These are phyloP conservation scores for Blakeslea trispora DNA, from an alignment of 371 early-diverging fungal species.

Conservation along the genomic window DNA sequence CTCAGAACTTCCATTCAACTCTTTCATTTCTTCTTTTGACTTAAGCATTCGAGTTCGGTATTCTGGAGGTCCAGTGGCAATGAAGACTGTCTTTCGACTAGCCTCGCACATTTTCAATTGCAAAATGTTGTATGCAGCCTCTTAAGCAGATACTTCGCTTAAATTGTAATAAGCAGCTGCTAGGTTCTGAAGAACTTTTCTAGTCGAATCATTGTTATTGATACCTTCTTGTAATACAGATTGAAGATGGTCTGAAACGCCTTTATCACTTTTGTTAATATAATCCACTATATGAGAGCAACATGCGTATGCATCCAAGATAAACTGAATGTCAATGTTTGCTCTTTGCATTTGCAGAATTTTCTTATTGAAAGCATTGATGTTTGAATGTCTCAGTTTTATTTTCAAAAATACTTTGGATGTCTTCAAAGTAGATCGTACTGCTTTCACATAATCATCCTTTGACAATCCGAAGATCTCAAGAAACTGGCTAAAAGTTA, in stretches of 20 bases:
- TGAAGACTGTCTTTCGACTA: background rate
- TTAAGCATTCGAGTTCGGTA: background rate
- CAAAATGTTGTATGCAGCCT: background rate
- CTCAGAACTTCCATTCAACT: background rate
- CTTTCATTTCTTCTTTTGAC: background rate
- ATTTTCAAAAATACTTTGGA: background rate
- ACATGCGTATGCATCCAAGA: conserved; percentile 3
- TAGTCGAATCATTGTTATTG: background rate
- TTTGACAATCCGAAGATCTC: background rate
- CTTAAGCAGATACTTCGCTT: background rate
- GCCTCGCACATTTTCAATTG: background rate
- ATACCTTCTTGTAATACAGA: background rate
- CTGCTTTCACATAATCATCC: background rate
- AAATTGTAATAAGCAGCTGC: background rate
- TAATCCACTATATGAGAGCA: background rate
- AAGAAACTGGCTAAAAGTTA: background rate
- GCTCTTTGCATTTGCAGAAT: background rate
- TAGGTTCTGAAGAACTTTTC: background rate
- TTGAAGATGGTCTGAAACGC: background rate
- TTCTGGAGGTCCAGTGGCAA: background rate
- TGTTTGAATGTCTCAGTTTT: background rate
- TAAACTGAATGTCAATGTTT: conserved; percentile 2
- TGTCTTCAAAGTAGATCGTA: background rate
- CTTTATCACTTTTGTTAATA: background rate
- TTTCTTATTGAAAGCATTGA: background rate